Base-by-base conservation (phyloP, 139 green algal genomes). In the Zygnema cylindricum region DNA sequence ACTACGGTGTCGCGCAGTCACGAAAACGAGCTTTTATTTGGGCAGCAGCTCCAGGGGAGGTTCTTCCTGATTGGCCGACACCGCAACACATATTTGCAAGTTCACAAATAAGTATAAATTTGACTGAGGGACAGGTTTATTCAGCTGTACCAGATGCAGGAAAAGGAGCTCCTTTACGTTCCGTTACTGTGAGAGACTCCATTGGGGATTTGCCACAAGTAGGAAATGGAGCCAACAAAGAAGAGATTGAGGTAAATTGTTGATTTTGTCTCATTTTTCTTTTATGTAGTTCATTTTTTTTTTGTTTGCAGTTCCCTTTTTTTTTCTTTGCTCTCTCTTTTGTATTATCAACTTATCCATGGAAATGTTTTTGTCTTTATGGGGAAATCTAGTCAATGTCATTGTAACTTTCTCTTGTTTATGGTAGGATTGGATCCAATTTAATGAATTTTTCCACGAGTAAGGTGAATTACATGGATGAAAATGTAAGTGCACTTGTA, bases 21-120 rank as follows among this genome's bases (percentile, higher is more conserved):
- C 95, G 97, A 88, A 99, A 98, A 93, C 93, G 97, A 75, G 97
- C 96, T 81, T 98, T 99, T 94, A 98, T 99, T 93, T 98, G 95
- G 95, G 97, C 94, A 0, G 96, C 95, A 1, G 95, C 94, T 22
- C 96, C 95, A 0, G 92, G 89, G 21, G 95, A 98, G 92, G 40
- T 75, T 1, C 94, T 99, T 85, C 97, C 97, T 22, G 92, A 95
- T 42, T 99, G 97, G 97, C 97, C 97, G 1, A 84, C 87, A 43
- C 95, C 94, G 0, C 92, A 93, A 78, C 95, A 98, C 90, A 95
- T 96, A 39, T 99, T 99, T 93, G 88, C 92, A 55, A 95, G 93
- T 2, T 93, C 96, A 1, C 96, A 98, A 90, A 91, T 89, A 35
- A 69, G 43, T 16, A 69, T 89, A 0, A 36, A 69, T 11, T 69